These are phyloP conservation scores for Monosporascus sp. DNA, from an alignment of 2,329 filamentous ascomycete species.

Conservation along the genomic window DNA sequence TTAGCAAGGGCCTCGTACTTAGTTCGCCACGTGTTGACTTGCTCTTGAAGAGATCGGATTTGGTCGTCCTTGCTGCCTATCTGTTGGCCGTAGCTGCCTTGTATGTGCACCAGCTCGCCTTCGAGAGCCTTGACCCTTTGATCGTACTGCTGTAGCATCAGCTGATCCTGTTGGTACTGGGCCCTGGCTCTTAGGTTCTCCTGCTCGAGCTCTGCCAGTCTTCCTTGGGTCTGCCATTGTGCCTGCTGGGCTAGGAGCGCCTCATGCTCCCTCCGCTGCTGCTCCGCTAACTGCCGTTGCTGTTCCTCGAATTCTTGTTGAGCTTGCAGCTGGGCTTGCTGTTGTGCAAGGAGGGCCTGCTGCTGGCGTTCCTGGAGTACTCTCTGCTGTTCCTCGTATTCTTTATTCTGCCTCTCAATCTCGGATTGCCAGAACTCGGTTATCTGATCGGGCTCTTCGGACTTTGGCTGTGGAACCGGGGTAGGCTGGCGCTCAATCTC, in stretches of 20 bases:
- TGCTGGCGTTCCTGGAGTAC: conserved; percentile 84
- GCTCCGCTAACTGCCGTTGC: conserved; percentile 78
- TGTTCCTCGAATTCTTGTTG: conserved; percentile 97
- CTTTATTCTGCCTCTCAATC: conserved; percentile 82
- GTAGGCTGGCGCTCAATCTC: conserved; percentile 65
- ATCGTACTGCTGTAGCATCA: conserved; percentile 96
- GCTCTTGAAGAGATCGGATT: conserved; percentile 86
- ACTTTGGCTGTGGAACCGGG: conserved; percentile 60
- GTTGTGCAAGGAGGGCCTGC: conserved; percentile 72
- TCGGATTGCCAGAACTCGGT: conserved; percentile 98
- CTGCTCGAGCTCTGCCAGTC: conserved; percentile 89
- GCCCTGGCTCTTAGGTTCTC: conserved; percentile 92
- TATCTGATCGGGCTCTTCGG: conserved; percentile 87
- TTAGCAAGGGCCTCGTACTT: conserved; percentile 98
- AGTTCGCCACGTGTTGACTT: conserved; percentile 94
- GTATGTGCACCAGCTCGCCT: conserved; percentile 75
- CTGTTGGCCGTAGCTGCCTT: conserved; percentile 79
- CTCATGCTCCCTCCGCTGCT: conserved; percentile 86
- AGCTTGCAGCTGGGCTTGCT: conserved; percentile 76
- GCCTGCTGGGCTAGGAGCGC: conserved; percentile 83
- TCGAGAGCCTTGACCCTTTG: conserved; percentile 90
- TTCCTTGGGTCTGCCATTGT: conserved; percentile 88
- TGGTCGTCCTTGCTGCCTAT: conserved; percentile 89
- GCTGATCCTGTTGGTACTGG: conserved; percentile 94
- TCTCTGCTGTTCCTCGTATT: conserved; percentile 91